These are phyloP conservation scores for Aspergillus panamensis DNA, from an alignment of 495 filamentous ascomycete genomes.

Conservation along the genomic window DNA sequence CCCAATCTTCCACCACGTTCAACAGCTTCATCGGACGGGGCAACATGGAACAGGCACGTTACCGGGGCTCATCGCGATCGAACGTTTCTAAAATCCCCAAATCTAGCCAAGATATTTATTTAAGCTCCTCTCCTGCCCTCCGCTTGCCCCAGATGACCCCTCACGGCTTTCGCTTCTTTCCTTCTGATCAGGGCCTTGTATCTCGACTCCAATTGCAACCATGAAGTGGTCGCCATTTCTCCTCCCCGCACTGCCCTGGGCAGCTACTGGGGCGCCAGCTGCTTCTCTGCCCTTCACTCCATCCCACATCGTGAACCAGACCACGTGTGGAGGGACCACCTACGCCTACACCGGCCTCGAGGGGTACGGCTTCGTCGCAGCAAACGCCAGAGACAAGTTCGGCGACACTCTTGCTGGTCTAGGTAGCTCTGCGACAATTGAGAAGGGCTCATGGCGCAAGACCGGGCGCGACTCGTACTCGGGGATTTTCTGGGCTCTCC, in stretches of 20 bases:
- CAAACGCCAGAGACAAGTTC: slow-evolving; percentile 62
- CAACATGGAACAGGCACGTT: background rate
- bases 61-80: background rate
- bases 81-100: background rate
- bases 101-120: slow-evolving; percentile 2
- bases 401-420: slow-evolving; percentile 70
- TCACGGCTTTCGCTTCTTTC: background rate
- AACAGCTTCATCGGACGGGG: slow-evolving; percentile 1
- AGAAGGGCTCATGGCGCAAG: slow-evolving; percentile 61
- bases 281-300: background rate
- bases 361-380: slow-evolving; percentile 63
- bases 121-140: background rate
- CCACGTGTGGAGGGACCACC: slow-evolving; percentile 59
- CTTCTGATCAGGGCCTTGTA: background rate
- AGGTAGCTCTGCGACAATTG: slow-evolving; percentile 65
- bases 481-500: slow-evolving; percentile 61
- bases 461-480: slow-evolving; percentile 51
- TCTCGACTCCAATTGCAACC: background rate
- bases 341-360: slow-evolving; percentile 68
- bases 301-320: slow-evolving; percentile 43
- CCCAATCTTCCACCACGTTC: slow-evolving; percentile 7
- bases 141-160: background rate
- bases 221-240: slow-evolving; percentile 26
- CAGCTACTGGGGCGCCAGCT: slow-evolving; percentile 15
- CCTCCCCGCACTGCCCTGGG: slow-evolving; percentile 19